These are phyloP conservation scores for Tetracentron sinense DNA, from an alignment of 164 flowering plant genomes.

Conservation along the genomic window DNA sequence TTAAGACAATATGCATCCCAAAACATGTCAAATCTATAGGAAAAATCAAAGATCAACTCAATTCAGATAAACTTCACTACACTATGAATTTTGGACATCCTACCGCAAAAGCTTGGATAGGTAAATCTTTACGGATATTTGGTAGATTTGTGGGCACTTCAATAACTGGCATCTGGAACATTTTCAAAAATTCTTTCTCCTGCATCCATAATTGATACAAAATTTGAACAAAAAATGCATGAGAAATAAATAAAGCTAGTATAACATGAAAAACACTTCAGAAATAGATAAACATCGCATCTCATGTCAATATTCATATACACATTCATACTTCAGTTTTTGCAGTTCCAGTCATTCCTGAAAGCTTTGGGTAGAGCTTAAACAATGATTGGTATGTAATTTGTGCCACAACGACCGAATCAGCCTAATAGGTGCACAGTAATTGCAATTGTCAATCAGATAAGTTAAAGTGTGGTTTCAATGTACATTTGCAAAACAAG, in stretches of 20 bases:
- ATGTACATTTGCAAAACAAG: conserved; percentile 1
- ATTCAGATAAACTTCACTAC: not conserved
- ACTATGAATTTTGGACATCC: conserved; percentile 12
- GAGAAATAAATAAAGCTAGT: not conserved
- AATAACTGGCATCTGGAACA: conserved; percentile 95
- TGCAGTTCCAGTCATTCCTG: conserved; percentile 99
- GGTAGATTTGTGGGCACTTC: conserved; percentile 93
- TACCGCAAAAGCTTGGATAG: conserved; percentile 96
- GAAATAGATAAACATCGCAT: not conserved
- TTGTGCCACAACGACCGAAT: conserved; percentile 95
- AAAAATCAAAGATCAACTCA: not conserved
- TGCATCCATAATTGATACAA: conserved; percentile 20
- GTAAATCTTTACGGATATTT: conserved; percentile 86
- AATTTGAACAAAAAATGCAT: not conserved
- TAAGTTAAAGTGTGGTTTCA: not conserved
- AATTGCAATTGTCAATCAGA: conserved; percentile 11
- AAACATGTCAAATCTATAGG: not conserved
- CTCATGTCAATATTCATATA: not conserved
- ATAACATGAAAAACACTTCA: not conserved
- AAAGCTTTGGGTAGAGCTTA: conserved; percentile 93
- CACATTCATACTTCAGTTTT: conserved; percentile 75
- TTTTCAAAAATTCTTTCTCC: conserved; percentile 95
- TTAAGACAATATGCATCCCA: conserved; percentile 20
- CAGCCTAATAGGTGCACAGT: conserved; percentile 53
- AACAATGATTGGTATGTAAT: conserved; percentile 94